phyloP scores from a whole-genome alignment of 176 grass and related monocot genomes.

The Raddia guianensis region DNA sequence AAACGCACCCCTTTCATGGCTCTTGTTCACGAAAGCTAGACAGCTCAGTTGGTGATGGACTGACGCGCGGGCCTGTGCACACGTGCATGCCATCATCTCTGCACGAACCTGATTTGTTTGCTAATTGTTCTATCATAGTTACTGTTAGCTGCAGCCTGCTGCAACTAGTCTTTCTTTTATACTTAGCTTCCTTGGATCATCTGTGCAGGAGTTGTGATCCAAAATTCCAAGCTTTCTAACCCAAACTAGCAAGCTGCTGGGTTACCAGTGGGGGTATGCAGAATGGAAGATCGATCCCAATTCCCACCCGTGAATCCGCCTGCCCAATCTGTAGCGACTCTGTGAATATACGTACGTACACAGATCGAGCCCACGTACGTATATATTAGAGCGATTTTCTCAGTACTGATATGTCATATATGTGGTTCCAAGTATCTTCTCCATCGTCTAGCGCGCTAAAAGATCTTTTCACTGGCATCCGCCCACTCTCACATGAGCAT shows the following conservation, averaged over 20 bases:
- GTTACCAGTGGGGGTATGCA: background rate
- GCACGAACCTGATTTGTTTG: background rate
- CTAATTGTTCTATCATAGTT: background rate
- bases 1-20: background rate
- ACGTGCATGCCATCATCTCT: background rate
- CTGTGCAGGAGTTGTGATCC: background rate
- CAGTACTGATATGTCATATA: too few species aligned
- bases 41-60: background rate
- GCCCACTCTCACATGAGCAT: too few species aligned
- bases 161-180: background rate
- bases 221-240: conserved; percentile 6
- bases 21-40: background rate
- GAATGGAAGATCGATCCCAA: conserved; percentile 6
- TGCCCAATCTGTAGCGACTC: background rate
- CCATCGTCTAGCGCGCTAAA: too few species aligned
- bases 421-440: too few species aligned
- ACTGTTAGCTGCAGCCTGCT: background rate
- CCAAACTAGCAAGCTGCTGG: background rate
- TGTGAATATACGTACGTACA: too few species aligned
- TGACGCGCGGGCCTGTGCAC: background rate
- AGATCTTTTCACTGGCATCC: too few species aligned
- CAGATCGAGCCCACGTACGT: too few species aligned
- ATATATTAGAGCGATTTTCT: too few species aligned
- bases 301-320: conserved; percentile 33
- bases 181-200: background rate